Conservation (phyloP, 139 green algal genomes). For the Coelastrella sp. region DNA sequence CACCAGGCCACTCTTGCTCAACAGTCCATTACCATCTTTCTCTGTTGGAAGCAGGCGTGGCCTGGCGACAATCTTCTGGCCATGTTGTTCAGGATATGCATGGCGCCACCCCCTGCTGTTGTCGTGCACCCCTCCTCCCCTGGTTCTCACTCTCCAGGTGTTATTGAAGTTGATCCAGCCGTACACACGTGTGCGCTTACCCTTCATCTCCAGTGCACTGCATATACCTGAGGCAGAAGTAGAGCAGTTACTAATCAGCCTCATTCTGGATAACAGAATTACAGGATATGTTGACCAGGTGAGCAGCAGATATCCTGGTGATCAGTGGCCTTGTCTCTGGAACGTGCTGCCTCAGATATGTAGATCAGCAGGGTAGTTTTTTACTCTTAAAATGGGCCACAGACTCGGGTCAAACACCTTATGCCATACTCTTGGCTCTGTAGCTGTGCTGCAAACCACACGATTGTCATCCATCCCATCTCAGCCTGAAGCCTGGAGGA, state of each 20-base stretch:
- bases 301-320: background rate
- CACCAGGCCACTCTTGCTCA: too few species aligned
- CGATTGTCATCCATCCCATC: too few species aligned
- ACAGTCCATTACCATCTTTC: too few species aligned
- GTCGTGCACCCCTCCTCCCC: background rate
- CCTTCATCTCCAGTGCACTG: conserved; percentile 90
- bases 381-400: too few species aligned
- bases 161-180: conserved; percentile 92
- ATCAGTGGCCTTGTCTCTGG: background rate
- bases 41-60: too few species aligned
- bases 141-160: conserved; percentile 67
- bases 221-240: conserved; percentile 94
- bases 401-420: too few species aligned
- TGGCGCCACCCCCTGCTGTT: background rate
- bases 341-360: too few species aligned
- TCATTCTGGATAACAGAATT: conserved; percentile 95
- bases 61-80: too few species aligned
- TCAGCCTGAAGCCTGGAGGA: too few species aligned
- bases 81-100: too few species aligned
- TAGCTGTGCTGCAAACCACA: too few species aligned
- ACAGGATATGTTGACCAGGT: conserved; percentile 96
- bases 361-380: too few species aligned
- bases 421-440: background rate
- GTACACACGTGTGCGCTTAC: conserved; percentile 79
- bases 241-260: conserved; percentile 92